Conservation (phyloP, 495 filamentous ascomycete genomes). For the Xylaria longipes region DNA sequence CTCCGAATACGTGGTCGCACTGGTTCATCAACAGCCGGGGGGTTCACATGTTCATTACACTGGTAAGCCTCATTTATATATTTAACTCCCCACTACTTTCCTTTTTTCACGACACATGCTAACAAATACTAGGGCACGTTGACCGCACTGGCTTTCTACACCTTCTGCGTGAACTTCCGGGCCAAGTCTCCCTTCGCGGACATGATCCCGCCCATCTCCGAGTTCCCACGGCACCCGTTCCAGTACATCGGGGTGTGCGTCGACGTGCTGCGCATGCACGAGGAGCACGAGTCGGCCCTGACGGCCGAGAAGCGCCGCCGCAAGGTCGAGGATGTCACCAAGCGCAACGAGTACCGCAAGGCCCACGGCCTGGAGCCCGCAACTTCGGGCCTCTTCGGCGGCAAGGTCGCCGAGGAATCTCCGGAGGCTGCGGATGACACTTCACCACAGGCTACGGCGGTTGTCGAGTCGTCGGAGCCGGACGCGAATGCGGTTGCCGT, state of each 20-base stretch:
- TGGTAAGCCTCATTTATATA: conserved; percentile 58
- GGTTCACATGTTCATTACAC: conserved; percentile 79
- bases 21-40: conserved; percentile 74
- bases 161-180: conserved; percentile 74
- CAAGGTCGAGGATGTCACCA: conserved; percentile 77
- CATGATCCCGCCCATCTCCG: conserved; percentile 68
- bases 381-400: conserved; percentile 39
- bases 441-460: background rate
- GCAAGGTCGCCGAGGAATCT: conserved; percentile 22
- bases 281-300: conserved; percentile 64
- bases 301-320: conserved; percentile 69
- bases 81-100: background rate
- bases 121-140: conserved; percentile 61
- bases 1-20: conserved; percentile 73
- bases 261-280: conserved; percentile 74
- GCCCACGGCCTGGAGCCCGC: conserved; percentile 79
- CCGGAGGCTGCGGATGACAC: conserved; percentile 15
- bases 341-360: conserved; percentile 77
- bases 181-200: conserved; percentile 72
- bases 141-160: conserved; percentile 67
- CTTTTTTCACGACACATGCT: background rate
- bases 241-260: conserved; percentile 60
- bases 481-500: conserved; percentile 7
- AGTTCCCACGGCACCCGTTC: conserved; percentile 68
- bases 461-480: conserved; percentile 22